phyloP scores from a whole-genome alignment of 2,329 filamentous ascomycete genomes.

The Fusarium musae region DNA sequence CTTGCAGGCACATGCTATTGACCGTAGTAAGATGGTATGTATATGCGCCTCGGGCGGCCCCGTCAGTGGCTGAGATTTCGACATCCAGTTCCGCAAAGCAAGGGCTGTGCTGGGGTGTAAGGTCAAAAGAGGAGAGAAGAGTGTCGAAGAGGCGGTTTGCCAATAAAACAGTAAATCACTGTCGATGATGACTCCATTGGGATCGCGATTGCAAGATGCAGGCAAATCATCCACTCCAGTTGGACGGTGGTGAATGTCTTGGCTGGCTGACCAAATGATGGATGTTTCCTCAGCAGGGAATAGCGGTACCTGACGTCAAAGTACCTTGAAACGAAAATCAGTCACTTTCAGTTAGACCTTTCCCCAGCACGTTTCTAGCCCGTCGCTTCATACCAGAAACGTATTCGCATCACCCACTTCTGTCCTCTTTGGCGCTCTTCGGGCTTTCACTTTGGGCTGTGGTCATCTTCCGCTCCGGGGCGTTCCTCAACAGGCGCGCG shows the following conservation, averaged over 20 bases:
- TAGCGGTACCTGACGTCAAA: constrained; percentile 26
- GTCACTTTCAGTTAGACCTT: constrained; percentile 34
- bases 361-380: constrained; percentile 40
- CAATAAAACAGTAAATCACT: constrained; percentile 11
- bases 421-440: constrained; percentile 42
- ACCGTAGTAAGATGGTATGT: background rate
- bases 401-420: constrained; percentile 42
- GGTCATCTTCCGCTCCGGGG: constrained; percentile 18
- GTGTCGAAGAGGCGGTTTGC: background rate
- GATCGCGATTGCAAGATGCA: constrained; percentile 29
- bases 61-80: constrained; percentile 2
- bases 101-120: constrained; percentile 3
- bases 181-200: constrained; percentile 21
- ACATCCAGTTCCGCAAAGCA: background rate
- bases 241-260: constrained; percentile 5
- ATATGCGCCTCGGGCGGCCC: constrained; percentile 2
- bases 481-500: constrained; percentile 37
- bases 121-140: background rate
- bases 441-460: constrained; percentile 37
- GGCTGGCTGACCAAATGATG: constrained; percentile 22
- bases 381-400: constrained; percentile 42
- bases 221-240: constrained; percentile 12
- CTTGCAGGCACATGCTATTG: constrained; percentile 1
- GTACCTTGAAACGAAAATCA: constrained; percentile 39
- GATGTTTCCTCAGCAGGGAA: constrained; percentile 24